Evolutionary conservation across 176 grass and related monocot species (phyloP).

Genomic region (Stipa capillata): DNA sequence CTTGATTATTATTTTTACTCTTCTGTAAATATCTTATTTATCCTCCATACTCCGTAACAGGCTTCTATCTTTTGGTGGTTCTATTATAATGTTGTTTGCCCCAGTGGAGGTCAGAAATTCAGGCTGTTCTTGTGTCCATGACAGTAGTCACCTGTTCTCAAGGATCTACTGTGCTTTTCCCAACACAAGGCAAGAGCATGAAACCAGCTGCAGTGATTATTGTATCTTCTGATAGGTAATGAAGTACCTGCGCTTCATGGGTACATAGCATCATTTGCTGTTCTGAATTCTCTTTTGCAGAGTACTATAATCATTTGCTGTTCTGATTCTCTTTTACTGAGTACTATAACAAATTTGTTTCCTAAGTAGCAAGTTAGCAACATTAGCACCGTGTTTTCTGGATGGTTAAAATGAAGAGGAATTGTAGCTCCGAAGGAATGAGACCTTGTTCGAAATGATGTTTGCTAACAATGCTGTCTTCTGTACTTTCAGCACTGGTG

Average conservation of each 20-base stretch:
- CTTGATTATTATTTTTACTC: not conserved
- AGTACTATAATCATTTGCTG: too few relatives aligned
- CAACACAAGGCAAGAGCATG: conserved; percentile 22
- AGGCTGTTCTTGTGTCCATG: conserved; percentile 38
- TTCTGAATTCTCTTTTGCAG: not conserved
- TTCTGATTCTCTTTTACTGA: too few relatives aligned
- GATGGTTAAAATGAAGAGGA: conserved; percentile 9
- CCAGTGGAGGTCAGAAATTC: conserved; percentile 57
- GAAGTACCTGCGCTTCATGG: not conserved
- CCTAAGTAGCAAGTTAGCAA: not conserved
- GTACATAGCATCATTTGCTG: not conserved
- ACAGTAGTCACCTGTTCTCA: conserved; percentile 51
- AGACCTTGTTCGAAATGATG: not conserved
- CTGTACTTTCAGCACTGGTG: conserved; percentile 62
- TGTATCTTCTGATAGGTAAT: conserved; percentile 74
- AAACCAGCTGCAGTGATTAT: conserved; percentile 52
- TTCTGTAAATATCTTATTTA: not conserved
- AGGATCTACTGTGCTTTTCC: conserved; percentile 47
- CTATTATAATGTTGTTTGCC: conserved; percentile 49
- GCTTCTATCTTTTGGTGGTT: conserved; percentile 46
- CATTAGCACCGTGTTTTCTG: not conserved
- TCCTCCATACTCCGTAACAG: conserved; percentile 38
- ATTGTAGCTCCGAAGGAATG: too few relatives aligned
- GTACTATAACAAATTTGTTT: not conserved
- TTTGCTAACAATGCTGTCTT: conserved; percentile 1